Conservation (phyloP, 495 filamentous ascomycete species). For the Penicillium fimorum region DNA sequence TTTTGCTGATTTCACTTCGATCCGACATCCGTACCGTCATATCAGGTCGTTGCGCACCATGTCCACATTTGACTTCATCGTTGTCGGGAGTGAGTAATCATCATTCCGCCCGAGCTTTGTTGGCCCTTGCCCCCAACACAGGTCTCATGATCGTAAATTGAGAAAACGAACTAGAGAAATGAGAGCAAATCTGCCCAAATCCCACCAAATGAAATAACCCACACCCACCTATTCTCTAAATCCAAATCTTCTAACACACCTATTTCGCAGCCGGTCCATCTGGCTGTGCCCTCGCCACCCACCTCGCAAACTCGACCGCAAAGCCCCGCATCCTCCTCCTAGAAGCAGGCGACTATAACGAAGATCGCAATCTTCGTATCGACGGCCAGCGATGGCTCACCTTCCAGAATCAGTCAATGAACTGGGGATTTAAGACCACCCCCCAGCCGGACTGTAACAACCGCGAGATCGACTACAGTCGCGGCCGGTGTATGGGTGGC, state of each 20-base stretch:
- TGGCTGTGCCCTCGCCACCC: conserved; percentile 44
- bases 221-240: background rate
- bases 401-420: conserved; percentile 44
- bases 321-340: conserved; percentile 50
- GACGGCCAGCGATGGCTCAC: conserved; percentile 49
- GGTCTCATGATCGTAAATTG: too few relatives aligned
- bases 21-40: background rate
- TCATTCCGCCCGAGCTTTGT: background rate
- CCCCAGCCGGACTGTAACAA: conserved; percentile 47
- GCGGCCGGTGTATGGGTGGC: conserved; percentile 59
- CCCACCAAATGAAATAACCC: too few relatives aligned
- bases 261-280: conserved; percentile 46
- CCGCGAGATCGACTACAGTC: conserved; percentile 50
- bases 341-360: conserved; percentile 52
- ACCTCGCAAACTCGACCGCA: conserved; percentile 41
- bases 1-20: background rate
- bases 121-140: background rate
- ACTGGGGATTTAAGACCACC: conserved; percentile 56
- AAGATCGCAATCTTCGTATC: conserved; percentile 44
- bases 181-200: too few relatives aligned
- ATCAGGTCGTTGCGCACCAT: background rate
- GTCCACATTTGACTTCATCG: conserved; percentile 47
- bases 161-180: too few relatives aligned
- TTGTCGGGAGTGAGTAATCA: conserved; percentile 50
- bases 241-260: background rate